Percentiles rank a stretch among this genome's conserved stretches.
Evolutionary conservation across 2,329 filamentous ascomycete genomes (phyloP).

Genomic region (Hypoxylon rubiginosum): DNA sequence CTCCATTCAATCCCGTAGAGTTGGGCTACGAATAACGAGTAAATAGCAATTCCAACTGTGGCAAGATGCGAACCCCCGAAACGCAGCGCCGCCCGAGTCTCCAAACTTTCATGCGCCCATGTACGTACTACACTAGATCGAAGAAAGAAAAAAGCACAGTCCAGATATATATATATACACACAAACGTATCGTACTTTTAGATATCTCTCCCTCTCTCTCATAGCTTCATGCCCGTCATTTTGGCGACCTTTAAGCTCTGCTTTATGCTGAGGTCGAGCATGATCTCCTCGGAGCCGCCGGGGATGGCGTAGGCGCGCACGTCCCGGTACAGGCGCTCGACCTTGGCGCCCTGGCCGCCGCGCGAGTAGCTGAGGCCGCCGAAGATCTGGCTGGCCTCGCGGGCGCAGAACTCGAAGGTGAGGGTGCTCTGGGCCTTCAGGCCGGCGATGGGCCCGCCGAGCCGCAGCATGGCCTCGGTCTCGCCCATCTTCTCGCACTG

Average conservation of each 20-base stretch:
- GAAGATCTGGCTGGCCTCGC: conserved; percentile 97
- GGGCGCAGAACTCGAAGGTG: conserved; percentile 97
- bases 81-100: conserved; percentile 17
- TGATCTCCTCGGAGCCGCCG: conserved; percentile 97
- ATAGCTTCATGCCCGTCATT: conserved; percentile 96
- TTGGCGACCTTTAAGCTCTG: conserved; percentile 91
- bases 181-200: not conserved
- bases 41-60: conserved; percentile 10
- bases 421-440: conserved; percentile 95
- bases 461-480: conserved; percentile 93
- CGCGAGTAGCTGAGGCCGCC: conserved; percentile 92
- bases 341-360: conserved; percentile 94
- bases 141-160: not conserved
- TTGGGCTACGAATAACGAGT: conserved; percentile 7
- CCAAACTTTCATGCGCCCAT: conserved; percentile 22
- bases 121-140: conserved; percentile 2
- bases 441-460: conserved; percentile 92
- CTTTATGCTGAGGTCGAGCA: conserved; percentile 95
- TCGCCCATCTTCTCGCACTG: conserved; percentile 95
- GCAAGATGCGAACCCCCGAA: conserved; percentile 25
- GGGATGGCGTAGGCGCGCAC: conserved; percentile 97
- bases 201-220: conserved; percentile 50
- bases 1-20: not conserved
- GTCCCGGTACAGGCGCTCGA: conserved; percentile 94
- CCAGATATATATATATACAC: conserved; percentile 18